phyloP scores from a whole-genome alignment of 2,329 filamentous ascomycete genomes.

The Onygenales sp. region DNA sequence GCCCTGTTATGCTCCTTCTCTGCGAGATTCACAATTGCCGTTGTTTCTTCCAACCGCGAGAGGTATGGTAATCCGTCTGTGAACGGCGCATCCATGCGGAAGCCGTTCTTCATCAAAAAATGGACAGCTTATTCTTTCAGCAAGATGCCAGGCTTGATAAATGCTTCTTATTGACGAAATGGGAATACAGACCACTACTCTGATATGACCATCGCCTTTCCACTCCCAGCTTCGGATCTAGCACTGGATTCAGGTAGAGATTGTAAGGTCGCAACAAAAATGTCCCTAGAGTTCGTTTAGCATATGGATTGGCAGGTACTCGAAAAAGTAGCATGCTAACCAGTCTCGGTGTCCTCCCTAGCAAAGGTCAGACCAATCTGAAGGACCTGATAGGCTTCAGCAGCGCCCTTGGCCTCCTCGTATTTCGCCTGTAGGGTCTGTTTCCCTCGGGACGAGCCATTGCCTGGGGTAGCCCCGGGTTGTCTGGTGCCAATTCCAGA shows the following conservation, averaged over 20 bases:
- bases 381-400: conserved; percentile 54
- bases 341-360: conserved; percentile 45
- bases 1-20: conserved; percentile 30
- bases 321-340: conserved; percentile 19
- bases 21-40: conserved; percentile 36
- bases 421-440: conserved; percentile 53
- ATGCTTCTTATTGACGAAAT: neutral
- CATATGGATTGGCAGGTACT: neutral
- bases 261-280: conserved; percentile 58
- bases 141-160: neutral
- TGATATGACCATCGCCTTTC: conserved; percentile 53
- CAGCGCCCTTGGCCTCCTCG: conserved; percentile 49
- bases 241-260: conserved; percentile 50
- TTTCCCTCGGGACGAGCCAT: conserved; percentile 26
- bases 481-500: conserved; percentile 49
- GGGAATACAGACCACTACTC: conserved; percentile 37
- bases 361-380: conserved; percentile 60
- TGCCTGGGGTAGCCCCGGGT: conserved; percentile 14
- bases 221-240: conserved; percentile 44
- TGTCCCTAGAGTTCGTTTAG: conserved; percentile 22
- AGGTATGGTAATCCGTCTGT: conserved; percentile 52
- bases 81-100: conserved; percentile 50
- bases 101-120: conserved; percentile 51
- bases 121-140: conserved; percentile 38
- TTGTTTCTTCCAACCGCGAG: conserved; percentile 48